phyloP scores from a whole-genome alignment of 1,139 yeast species.

The Hansenula sp. region DNA sequence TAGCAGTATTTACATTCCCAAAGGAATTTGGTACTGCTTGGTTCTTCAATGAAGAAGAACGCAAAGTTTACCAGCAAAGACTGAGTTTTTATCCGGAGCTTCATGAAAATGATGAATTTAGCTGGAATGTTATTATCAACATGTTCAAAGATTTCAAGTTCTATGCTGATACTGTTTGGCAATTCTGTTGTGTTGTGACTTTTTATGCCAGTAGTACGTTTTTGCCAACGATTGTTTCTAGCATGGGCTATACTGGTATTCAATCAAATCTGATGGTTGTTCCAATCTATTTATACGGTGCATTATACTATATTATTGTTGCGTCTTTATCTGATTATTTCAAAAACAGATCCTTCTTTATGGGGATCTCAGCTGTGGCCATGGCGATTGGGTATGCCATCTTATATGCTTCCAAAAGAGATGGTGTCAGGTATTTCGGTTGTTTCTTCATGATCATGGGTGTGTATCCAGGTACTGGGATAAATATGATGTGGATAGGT shows the following conservation, averaged over 20 bases:
- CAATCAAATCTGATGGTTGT: not conserved
- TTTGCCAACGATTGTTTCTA: not conserved
- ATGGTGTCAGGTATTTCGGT: not conserved
- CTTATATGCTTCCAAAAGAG: not conserved
- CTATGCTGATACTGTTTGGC: not conserved
- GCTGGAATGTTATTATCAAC: not conserved
- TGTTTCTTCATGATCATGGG: not conserved
- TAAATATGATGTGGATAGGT: not conserved
- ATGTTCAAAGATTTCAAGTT: not conserved
- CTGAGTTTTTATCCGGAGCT: not conserved
- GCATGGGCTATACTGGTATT: not conserved
- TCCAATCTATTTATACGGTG: not conserved
- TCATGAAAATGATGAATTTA: not conserved
- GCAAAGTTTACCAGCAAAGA: not conserved
- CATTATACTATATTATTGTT: not conserved
- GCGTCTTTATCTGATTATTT: not conserved
- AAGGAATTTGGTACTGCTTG: not conserved
- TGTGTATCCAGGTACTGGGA: not conserved
- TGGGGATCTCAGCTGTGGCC: not conserved
- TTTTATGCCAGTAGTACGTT: not conserved
- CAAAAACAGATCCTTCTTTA: not conserved
- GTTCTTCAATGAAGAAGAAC: not conserved
- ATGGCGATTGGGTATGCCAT: not conserved
- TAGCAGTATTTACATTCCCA: not conserved
- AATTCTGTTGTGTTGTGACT: not conserved